A percentile compares a stretch with the other conserved stretches of the same genome.
Evolutionary conservation across 352 stramenopile genomes (phyloP).

Genomic region (Phytopythium helicoides): DNA sequence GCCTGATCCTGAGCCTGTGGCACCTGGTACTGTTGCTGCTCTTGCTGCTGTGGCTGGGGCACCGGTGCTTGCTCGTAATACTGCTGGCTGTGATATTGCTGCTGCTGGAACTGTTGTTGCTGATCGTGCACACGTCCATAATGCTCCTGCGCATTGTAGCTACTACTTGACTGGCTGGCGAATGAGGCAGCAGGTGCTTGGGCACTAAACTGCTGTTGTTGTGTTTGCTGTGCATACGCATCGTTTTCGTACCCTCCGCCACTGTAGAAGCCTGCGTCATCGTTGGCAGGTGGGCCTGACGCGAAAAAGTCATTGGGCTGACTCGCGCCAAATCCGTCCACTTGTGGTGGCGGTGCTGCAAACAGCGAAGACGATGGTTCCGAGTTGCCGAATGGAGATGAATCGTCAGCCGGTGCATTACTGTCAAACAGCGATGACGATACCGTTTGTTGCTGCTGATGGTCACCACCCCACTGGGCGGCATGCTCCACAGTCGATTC

Average conservation of each 20-base stretch:
- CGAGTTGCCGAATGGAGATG: neutral
- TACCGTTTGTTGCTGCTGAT: neutral
- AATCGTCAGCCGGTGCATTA: neutral
- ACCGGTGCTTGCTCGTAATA: constrained; percentile 8
- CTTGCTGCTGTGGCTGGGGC: neutral
- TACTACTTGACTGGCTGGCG: too few relatives aligned
- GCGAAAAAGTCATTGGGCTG: constrained; percentile 8
- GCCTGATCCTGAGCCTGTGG: constrained; percentile 3
- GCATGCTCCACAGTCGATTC: too few relatives aligned
- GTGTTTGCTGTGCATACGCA: constrained; percentile 1
- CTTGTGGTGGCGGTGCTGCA: constrained; percentile 7
- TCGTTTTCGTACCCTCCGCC: neutral
- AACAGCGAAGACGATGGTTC: constrained; percentile 15
- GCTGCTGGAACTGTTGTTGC: constrained; percentile 12
- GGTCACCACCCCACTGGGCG: too few relatives aligned
- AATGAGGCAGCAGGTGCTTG: neutral
- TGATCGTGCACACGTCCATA: constrained; percentile 5
- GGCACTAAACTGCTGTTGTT: constrained; percentile 5
- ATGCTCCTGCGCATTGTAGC: constrained; percentile 4
- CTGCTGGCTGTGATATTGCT: constrained; percentile 8
- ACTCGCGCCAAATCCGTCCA: constrained; percentile 7
- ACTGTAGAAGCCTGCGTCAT: neutral
- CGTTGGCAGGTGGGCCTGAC: neutral
- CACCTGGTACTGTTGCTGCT: constrained; percentile 8
- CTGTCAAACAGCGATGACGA: neutral